Percentiles rank a stretch among this genome's conserved stretches.
Evolutionary conservation across 2,329 filamentous ascomycete genomes (phyloP).

Genomic region (Colletotrichum karsti): DNA sequence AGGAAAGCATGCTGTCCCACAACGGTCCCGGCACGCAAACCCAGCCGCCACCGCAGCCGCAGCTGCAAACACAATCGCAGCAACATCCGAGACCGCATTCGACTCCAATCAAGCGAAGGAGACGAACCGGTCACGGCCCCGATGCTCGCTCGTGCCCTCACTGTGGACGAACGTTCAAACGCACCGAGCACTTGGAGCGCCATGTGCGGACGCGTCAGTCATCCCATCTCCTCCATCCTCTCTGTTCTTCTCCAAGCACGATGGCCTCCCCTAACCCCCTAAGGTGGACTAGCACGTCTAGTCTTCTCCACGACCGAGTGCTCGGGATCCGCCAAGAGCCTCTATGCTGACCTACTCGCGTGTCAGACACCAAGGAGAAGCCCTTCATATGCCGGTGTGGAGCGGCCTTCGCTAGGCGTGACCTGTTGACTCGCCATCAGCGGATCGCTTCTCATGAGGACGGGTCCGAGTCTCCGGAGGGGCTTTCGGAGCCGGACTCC

Average conservation of each 20-base stretch:
- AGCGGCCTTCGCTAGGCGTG: conserved; percentile 52
- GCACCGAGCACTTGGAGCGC: conserved; percentile 54
- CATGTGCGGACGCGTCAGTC: conserved; percentile 55
- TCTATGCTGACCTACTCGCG: conserved; percentile 2
- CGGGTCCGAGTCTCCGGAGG: conserved; percentile 30
- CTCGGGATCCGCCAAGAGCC: neutral
- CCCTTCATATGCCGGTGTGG: conserved; percentile 54
- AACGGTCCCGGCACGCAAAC: conserved; percentile 4
- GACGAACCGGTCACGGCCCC: conserved; percentile 29
- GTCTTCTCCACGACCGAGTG: neutral
- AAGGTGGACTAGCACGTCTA: neutral
- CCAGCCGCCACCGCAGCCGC: conserved; percentile 1
- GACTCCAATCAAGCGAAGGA: conserved; percentile 31
- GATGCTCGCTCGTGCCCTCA: conserved; percentile 44
- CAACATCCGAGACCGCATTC: conserved; percentile 22
- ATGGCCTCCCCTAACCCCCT: neutral
- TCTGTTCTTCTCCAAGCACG: neutral
- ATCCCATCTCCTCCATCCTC: neutral
- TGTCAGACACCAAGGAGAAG: conserved; percentile 56
- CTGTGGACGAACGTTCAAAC: conserved; percentile 53
- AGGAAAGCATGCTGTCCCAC: conserved; percentile 22
- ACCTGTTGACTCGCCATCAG: conserved; percentile 54
- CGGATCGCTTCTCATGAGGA: conserved; percentile 45
- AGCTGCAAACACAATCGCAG: conserved; percentile 22
- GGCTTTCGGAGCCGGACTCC: conserved; percentile 32